Evolutionary conservation across 2,329 filamentous ascomycete species (phyloP).

Genomic region (Tolypocladium amazonense): DNA sequence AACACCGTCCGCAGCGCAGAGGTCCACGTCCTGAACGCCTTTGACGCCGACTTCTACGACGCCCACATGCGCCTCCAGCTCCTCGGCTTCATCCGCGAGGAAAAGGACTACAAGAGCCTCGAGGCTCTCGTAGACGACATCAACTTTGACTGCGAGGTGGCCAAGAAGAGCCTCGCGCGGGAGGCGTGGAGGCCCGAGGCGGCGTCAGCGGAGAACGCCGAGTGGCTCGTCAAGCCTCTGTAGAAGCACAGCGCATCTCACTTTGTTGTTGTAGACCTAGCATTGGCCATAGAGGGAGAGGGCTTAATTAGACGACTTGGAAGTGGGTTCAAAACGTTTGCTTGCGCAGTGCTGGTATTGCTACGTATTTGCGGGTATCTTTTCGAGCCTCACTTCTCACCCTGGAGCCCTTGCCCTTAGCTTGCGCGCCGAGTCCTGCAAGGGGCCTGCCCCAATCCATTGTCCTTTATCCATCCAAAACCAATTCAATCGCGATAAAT

Average conservation of each 20-base stretch:
- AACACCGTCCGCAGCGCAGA: conserved; percentile 80
- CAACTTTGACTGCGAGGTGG: conserved; percentile 75
- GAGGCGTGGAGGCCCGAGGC: conserved; percentile 43
- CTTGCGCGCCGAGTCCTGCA: not conserved
- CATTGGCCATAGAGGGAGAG: not conserved
- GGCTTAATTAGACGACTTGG: not conserved
- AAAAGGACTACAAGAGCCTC: conserved; percentile 76
- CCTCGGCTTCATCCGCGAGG: conserved; percentile 78
- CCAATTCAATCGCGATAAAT: not conserved
- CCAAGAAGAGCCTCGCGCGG: conserved; percentile 59
- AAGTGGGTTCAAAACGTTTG: not conserved
- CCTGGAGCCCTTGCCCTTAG: not conserved
- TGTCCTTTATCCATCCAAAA: not conserved
- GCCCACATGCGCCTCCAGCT: conserved; percentile 69
- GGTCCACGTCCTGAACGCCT: conserved; percentile 76
- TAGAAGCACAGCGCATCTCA: not conserved
- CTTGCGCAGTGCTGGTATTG: not conserved
- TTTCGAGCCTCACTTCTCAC: not conserved
- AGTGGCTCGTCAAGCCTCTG: conserved; percentile 26
- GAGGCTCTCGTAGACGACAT: conserved; percentile 87
- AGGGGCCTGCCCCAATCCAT: not conserved
- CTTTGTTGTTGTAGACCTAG: not conserved
- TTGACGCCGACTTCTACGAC: conserved; percentile 76
- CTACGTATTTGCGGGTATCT: conserved; percentile 3
- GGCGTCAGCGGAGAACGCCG: conserved; percentile 16